Conservation (phyloP, 768 basidiomycete genomes). For the Auricularia heimuer region DNA sequence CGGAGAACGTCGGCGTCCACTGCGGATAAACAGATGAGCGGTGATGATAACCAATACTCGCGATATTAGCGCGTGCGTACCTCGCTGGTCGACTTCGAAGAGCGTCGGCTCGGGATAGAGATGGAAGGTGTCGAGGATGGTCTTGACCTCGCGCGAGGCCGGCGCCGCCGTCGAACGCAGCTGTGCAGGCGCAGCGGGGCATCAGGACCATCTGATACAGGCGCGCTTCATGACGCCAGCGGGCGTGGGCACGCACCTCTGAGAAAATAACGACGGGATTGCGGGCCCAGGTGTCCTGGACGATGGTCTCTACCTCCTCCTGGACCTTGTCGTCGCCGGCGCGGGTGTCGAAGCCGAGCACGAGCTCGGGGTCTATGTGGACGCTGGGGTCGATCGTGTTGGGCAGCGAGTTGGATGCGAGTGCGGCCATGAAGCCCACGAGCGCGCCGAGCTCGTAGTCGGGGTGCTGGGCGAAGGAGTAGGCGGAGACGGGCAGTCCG, state of each 20-base stretch:
- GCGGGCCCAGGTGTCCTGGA: conserved; percentile 57
- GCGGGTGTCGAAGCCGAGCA: conserved; percentile 73
- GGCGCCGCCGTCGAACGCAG: conserved; percentile 38
- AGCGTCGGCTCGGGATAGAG: conserved; percentile 55
- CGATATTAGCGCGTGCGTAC: conserved; percentile 16
- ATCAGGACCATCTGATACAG: conserved; percentile 1
- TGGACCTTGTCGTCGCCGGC: conserved; percentile 30
- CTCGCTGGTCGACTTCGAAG: conserved; percentile 61
- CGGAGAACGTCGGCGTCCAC: conserved; percentile 56
- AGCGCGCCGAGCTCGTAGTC: conserved; percentile 66
- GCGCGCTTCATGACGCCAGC: conserved; percentile 3
- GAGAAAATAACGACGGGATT: conserved; percentile 70
- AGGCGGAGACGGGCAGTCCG: not conserved
- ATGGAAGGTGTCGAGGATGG: conserved; percentile 42
- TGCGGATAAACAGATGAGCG: conserved; percentile 7
- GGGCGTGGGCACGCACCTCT: conserved; percentile 36
- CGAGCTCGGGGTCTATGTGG: conserved; percentile 69
- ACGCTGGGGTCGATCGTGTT: conserved; percentile 46
- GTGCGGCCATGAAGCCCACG: conserved; percentile 60
- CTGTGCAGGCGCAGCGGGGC: conserved; percentile 24
- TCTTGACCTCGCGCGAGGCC: conserved; percentile 55
- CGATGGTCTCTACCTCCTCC: conserved; percentile 47
- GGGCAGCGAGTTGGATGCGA: conserved; percentile 70
- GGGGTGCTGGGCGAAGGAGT: not conserved
- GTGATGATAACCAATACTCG: not conserved